Conservation (phyloP, 2,329 filamentous ascomycete genomes). For the Zopfia rhizophila region DNA sequence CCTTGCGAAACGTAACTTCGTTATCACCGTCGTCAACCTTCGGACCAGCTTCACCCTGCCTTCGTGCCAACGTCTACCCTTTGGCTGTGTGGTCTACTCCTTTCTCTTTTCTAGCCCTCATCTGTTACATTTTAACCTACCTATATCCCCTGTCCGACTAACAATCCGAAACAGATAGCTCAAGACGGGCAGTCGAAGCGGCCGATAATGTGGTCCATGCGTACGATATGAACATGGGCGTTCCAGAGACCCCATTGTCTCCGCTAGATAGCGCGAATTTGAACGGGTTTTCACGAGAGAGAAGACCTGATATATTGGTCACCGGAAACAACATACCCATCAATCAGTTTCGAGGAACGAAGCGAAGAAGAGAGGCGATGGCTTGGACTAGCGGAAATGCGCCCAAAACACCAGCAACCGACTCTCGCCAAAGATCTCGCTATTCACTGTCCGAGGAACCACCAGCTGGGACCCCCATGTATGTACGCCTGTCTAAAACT, state of each 20-base stretch:
- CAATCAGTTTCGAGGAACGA: conserved; percentile 52
- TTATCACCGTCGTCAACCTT: too few relatives aligned
- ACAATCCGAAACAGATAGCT: conserved; percentile 65
- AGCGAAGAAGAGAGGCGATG: conserved; percentile 55
- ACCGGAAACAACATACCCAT: conserved; percentile 54
- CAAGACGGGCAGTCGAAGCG: conserved; percentile 75
- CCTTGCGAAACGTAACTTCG: too few relatives aligned
- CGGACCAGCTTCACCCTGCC: too few relatives aligned
- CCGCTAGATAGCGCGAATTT: conserved; percentile 48
- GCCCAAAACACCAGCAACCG: conserved; percentile 28
- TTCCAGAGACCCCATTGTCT: conserved; percentile 70
- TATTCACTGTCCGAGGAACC: conserved; percentile 45
- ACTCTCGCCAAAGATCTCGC: conserved; percentile 37
- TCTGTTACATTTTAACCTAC: conserved; percentile 1
- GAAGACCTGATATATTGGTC: conserved; percentile 56
- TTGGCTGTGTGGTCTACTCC: too few relatives aligned
- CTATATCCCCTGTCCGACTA: background rate
- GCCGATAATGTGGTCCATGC: conserved; percentile 81
- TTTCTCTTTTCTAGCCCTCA: conserved; percentile 2
- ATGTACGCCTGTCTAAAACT: conserved; percentile 25
- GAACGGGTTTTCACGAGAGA: conserved; percentile 46
- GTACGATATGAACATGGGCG: conserved; percentile 78
- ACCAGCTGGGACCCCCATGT: conserved; percentile 26
- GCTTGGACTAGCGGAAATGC: conserved; percentile 34
- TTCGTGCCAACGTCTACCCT: too few relatives aligned